Conservation (phyloP, 139 green algal genomes). For the Coelastrella sp. region DNA sequence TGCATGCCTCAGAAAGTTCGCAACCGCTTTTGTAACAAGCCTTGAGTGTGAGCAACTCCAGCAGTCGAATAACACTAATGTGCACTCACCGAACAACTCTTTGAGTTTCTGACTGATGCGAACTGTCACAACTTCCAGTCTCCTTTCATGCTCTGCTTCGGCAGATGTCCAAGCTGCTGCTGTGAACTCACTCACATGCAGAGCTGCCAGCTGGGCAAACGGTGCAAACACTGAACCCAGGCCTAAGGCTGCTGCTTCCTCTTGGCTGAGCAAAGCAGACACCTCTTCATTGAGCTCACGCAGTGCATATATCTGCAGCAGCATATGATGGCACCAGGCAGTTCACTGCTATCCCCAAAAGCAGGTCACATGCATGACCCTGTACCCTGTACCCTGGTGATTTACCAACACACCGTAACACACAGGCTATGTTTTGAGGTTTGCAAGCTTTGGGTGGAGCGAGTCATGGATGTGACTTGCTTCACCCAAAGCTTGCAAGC, state of each 20-base stretch:
- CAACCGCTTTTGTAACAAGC: too few species aligned
- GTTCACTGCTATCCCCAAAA: neutral
- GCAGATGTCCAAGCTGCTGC: slow-evolving; percentile 67
- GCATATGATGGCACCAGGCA: neutral
- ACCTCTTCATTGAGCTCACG: slow-evolving; percentile 76
- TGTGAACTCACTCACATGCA: slow-evolving; percentile 73
- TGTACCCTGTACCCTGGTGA: neutral
- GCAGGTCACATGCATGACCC: neutral
- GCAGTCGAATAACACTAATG: neutral
- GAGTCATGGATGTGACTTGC: too few species aligned
- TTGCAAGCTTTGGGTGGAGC: too few species aligned
- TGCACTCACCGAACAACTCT: slow-evolving; percentile 65
- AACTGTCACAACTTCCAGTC: slow-evolving; percentile 73
- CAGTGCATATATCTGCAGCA: slow-evolving; percentile 68
- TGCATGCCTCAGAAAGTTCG: too few species aligned
- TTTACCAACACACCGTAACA: too few species aligned
- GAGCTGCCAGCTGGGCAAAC: slow-evolving; percentile 53
- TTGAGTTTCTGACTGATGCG: slow-evolving; percentile 77
- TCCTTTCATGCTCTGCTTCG: slow-evolving; percentile 65
- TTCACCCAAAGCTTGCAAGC: too few species aligned
- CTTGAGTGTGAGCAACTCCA: too few species aligned
- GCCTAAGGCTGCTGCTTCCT: slow-evolving; percentile 53
- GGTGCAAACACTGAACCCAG: slow-evolving; percentile 53
- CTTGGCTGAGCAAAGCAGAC: slow-evolving; percentile 60
- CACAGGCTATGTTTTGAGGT: too few species aligned